phyloP scores from a whole-genome alignment of 495 filamentous ascomycete species.

The Hyphodiscus hymeniophilus region DNA sequence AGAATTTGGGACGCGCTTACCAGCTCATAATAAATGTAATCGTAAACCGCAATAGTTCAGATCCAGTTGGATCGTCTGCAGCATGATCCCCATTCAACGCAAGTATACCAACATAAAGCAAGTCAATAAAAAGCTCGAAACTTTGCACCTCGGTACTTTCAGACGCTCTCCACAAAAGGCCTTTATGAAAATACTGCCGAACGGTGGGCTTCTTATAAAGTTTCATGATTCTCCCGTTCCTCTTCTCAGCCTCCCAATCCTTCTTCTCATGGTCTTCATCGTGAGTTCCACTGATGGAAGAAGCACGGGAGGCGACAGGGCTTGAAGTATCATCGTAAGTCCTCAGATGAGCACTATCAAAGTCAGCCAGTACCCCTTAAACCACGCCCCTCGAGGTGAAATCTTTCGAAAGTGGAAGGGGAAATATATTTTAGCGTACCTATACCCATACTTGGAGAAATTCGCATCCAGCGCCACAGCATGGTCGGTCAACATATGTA shows the following conservation, averaged over 20 bases:
- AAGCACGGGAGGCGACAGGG: constrained; percentile 12
- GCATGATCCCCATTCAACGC: constrained; percentile 47
- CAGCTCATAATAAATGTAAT: constrained; percentile 49
- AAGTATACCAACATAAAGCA: constrained; percentile 39
- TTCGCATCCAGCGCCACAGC: constrained; percentile 44
- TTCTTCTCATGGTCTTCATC: constrained; percentile 26
- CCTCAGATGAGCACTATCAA: constrained; percentile 47
- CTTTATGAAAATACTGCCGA: constrained; percentile 54
- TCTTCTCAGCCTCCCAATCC: constrained; percentile 35
- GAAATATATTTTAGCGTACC: too few species aligned
- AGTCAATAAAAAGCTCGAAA: constrained; percentile 50
- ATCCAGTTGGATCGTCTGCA: constrained; percentile 40
- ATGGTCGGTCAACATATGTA: constrained; percentile 44
- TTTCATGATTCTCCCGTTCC: constrained; percentile 36
- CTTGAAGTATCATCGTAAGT: constrained; percentile 24
- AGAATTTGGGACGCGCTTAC: constrained; percentile 21
- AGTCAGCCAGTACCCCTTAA: too few species aligned
- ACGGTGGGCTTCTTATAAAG: constrained; percentile 47
- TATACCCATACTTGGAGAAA: constrained; percentile 51
- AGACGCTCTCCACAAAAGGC: constrained; percentile 47
- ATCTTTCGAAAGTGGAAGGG: too few species aligned
- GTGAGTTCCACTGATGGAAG: constrained; percentile 25
- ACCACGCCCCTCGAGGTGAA: too few species aligned
- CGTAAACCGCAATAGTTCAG: constrained; percentile 40
- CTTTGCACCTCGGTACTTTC: constrained; percentile 42